Percentiles rank a stretch among this genome's conserved stretches.
These are phyloP conservation scores for Colletotrichum tabaci DNA, from an alignment of 2,329 filamentous ascomycete genomes.

Conservation along the genomic window DNA sequence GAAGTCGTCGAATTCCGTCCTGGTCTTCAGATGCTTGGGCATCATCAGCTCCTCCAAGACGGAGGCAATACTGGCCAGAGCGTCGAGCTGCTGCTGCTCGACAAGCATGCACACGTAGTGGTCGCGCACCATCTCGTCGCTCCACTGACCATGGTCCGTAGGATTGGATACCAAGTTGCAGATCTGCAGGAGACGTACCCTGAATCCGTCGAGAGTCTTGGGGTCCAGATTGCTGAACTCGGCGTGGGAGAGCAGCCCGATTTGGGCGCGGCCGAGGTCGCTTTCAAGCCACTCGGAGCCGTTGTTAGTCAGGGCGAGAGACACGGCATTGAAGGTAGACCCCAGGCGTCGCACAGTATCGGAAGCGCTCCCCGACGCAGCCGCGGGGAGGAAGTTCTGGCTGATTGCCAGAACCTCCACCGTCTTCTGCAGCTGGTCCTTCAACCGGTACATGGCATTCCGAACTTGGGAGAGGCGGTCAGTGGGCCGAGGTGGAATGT, in stretches of 20 bases:
- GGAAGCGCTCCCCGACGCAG: neutral
- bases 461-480: conserved; percentile 40
- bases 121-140: conserved; percentile 28
- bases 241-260: conserved; percentile 42
- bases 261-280: conserved; percentile 20
- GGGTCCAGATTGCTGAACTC: conserved; percentile 46
- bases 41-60: conserved; percentile 26
- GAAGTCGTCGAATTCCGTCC: conserved; percentile 24
- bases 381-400: conserved; percentile 19
- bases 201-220: conserved; percentile 45
- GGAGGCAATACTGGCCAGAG: conserved; percentile 23
- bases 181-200: conserved; percentile 44
- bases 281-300: conserved; percentile 46
- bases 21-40: conserved; percentile 41
- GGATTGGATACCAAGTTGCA: conserved; percentile 42
- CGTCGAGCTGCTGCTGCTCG: conserved; percentile 34
- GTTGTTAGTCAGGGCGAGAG: conserved; percentile 45
- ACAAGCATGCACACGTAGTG: conserved; percentile 34
- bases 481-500: neutral
- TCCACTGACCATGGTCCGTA: conserved; percentile 18
- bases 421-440: conserved; percentile 45
- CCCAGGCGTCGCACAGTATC: conserved; percentile 31
- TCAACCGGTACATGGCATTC: conserved; percentile 45
- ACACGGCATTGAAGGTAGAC: conserved; percentile 42
- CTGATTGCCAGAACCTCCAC: conserved; percentile 38